A percentile compares a stretch with the other conserved stretches of the same genome.
These are phyloP conservation scores for Globisporangium abappressorium DNA, from an alignment of 352 stramenopile species.

Conservation along the genomic window DNA sequence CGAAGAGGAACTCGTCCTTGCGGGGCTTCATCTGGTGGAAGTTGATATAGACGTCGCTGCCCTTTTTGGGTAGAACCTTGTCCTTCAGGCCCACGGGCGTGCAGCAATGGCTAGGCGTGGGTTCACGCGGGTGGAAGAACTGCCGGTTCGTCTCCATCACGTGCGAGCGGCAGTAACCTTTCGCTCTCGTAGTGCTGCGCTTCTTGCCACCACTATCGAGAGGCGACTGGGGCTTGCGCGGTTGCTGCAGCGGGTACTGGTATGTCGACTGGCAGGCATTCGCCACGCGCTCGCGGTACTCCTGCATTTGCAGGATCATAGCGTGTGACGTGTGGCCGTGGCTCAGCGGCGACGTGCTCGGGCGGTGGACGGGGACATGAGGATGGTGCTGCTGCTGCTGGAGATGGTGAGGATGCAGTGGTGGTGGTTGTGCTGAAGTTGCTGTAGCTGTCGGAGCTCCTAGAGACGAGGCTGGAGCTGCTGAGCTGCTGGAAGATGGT, in stretches of 20 bases:
- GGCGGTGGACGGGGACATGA: slow-evolving; percentile 2
- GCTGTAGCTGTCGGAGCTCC: neutral
- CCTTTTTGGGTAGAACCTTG: slow-evolving; percentile 18
- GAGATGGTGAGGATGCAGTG: neutral
- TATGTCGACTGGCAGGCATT: slow-evolving; percentile 51
- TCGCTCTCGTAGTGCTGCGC: slow-evolving; percentile 2
- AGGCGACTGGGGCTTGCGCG: neutral
- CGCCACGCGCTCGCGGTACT: slow-evolving; percentile 48
- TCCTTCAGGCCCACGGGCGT: slow-evolving; percentile 26
- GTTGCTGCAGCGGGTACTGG: slow-evolving; percentile 28
- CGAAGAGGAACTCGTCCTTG: slow-evolving; percentile 35
- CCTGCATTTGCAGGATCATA: slow-evolving; percentile 60
- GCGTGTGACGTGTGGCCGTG: slow-evolving; percentile 44
- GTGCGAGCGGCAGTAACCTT: slow-evolving; percentile 37
- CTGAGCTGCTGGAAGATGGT: neutral
- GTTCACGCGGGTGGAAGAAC: slow-evolving; percentile 25
- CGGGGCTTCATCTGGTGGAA: slow-evolving; percentile 46
- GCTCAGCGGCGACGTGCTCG: slow-evolving; percentile 19
- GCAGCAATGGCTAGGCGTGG: slow-evolving; percentile 14
- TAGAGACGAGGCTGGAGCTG: neutral
- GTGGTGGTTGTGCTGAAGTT: neutral
- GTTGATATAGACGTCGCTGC: slow-evolving; percentile 33
- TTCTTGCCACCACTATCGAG: neutral
- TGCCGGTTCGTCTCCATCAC: slow-evolving; percentile 40
- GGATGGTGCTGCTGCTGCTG: neutral